These are phyloP conservation scores for Verruconis gallopava DNA, from an alignment of 2,329 filamentous ascomycete genomes.

Conservation along the genomic window DNA sequence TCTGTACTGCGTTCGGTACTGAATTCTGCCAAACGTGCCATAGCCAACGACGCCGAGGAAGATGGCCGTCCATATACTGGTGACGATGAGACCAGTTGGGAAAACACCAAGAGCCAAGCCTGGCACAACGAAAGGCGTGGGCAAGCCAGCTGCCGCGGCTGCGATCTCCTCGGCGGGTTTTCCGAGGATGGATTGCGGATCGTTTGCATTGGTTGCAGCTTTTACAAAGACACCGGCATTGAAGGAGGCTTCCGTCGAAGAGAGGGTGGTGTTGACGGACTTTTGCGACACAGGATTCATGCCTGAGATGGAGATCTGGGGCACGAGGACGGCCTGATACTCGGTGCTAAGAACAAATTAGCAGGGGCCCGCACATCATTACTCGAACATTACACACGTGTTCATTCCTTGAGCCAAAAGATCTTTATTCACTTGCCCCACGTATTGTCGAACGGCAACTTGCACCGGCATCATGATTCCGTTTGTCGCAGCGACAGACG, in stretches of 20 bases:
- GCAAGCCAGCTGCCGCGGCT: conserved; percentile 26
- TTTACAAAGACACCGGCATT: conserved; percentile 57
- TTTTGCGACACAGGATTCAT: conserved; percentile 35
- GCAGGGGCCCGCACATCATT: background rate
- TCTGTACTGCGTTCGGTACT: conserved; percentile 51
- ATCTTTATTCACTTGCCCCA: conserved; percentile 52
- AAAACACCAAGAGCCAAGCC: conserved; percentile 56
- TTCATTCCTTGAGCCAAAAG: conserved; percentile 43
- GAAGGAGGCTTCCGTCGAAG: conserved; percentile 57
- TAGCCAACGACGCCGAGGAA: conserved; percentile 46
- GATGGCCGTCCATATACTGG: conserved; percentile 46
- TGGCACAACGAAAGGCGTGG: conserved; percentile 51
- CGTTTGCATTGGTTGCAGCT: conserved; percentile 28
- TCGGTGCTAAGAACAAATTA: background rate
- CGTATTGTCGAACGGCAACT: conserved; percentile 53
- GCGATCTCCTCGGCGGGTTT: conserved; percentile 27
- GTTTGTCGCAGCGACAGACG: conserved; percentile 14
- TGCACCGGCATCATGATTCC: conserved; percentile 19
- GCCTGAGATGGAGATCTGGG: conserved; percentile 54
- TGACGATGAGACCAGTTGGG: conserved; percentile 57
- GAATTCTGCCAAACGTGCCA: conserved; percentile 54
- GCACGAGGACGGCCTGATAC: conserved; percentile 52
- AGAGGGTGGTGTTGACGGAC: conserved; percentile 49
- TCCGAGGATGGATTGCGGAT: conserved; percentile 9
- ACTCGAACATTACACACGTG: conserved; percentile 38